Evolutionary conservation across 441 rosid species (phyloP), one percentile per base, ranked within the genome.

Genomic region (Populus hybrid): DNA sequence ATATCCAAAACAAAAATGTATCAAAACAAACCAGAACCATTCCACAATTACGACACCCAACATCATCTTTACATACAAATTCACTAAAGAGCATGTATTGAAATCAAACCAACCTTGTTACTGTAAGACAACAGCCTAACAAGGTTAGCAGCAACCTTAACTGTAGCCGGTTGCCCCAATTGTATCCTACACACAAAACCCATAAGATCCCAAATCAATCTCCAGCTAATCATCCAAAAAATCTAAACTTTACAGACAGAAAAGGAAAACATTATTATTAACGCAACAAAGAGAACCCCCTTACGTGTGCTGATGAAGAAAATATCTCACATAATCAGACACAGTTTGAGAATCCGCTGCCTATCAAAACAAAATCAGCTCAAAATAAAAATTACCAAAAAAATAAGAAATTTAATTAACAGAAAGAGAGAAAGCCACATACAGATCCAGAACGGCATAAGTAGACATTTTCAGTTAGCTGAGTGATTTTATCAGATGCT

Each of bases 281-380:
- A 73, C 64, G 50, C 35, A 74, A 31, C 1, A 18, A n/a, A 31
- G 21, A 14, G 18, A 33, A 42, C 24, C 6, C 35, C 86, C 98
- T 87, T 24, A 95, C 97, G 99, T 96, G 70, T 94, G 99, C 75
- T 94, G 99, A 79, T 96, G 94, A 78, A 96, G 97, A 76, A 90
- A 94, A 88, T 93, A 86, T 9, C 97, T 93, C 33, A 96, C 99
- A 74, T 93, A 94, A 73, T 96, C 99, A 0, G 99, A 96, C 20
- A 96, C 94, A 82, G 88, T 81, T 80, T 96, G 99, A 76, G 98
- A 94, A 91, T 93, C 99, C 9, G 99, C 99, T 73, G 99, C 99
- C 99, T 94, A 83, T 21, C 64, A 82, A 77, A 78, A 28, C 70
- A 14, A 10, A 29, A 24, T 4, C n/a, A 36, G 20, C 2, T 16